Percentiles rank a stretch among this genome's conserved stretches.
Conservation (phyloP, 164 flowering plant species). For the Pachysandra terminalis region DNA sequence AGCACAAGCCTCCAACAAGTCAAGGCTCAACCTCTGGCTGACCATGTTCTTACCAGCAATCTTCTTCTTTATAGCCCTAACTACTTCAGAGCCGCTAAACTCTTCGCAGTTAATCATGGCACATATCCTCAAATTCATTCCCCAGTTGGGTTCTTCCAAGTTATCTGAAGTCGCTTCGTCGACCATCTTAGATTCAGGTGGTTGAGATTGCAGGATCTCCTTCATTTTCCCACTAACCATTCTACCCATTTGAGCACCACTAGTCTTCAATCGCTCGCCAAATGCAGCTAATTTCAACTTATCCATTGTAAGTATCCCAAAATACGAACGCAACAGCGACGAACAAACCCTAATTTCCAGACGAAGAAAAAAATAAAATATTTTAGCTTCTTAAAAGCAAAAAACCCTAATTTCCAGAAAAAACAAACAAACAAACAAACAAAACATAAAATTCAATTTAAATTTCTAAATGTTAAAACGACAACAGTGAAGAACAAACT, state of each 20-base stretch:
- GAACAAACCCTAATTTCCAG: not conserved
- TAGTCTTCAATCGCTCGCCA: conserved; percentile 58
- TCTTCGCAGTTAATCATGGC: conserved; percentile 60
- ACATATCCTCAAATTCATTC: conserved; percentile 74
- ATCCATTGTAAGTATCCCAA: conserved; percentile 35
- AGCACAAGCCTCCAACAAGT: conserved; percentile 67
- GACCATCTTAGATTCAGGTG: conserved; percentile 70
- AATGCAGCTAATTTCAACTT: conserved; percentile 49
- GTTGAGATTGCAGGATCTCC: conserved; percentile 62
- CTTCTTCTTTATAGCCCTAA: conserved; percentile 75
- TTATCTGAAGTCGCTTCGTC: conserved; percentile 73
- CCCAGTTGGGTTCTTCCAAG: conserved; percentile 74
- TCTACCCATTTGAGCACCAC: conserved; percentile 68
- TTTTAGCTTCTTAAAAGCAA: too few species aligned
- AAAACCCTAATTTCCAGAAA: too few species aligned
- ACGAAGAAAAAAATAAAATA: not conserved
- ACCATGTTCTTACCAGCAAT: conserved; percentile 34
- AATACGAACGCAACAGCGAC: not conserved
- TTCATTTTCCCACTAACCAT: conserved; percentile 63
- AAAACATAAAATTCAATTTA: too few species aligned
- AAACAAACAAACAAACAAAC: too few species aligned
- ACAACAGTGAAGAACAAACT: too few species aligned
- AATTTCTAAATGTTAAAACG: too few species aligned
- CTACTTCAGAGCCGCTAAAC: conserved; percentile 63
- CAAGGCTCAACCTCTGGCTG: conserved; percentile 58